Conservation (phyloP, 176 grass and related monocot genomes). For the Themeda triandra region DNA sequence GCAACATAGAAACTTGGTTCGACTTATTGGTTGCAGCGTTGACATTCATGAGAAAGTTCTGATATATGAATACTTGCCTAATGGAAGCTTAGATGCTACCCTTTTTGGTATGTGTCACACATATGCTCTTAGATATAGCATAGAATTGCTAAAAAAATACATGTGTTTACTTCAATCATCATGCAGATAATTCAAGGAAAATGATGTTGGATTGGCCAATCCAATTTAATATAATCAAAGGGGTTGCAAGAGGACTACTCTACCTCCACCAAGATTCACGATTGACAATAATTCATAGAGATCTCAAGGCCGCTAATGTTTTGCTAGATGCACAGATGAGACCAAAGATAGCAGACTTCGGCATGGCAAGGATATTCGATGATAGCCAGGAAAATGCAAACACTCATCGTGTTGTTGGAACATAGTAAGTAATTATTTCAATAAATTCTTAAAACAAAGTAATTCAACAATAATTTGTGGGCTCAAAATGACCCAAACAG, state of each 20-base stretch:
- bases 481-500: too few species aligned
- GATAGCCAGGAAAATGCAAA: conserved; percentile 24
- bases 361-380: conserved; percentile 45
- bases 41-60: too few species aligned
- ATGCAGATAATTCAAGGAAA: conserved; percentile 19
- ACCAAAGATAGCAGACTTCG: conserved; percentile 53
- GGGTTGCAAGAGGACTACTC: conserved; percentile 42
- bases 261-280: conserved; percentile 51
- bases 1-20: too few species aligned
- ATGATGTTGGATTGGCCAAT: conserved; percentile 26
- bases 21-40: too few species aligned
- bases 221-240: conserved; percentile 37
- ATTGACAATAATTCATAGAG: conserved; percentile 33
- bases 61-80: too few species aligned
- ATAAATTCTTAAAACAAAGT: background rate
- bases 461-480: background rate
- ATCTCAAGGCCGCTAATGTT: conserved; percentile 37
- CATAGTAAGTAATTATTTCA: conserved; percentile 23
- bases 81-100: too few species aligned
- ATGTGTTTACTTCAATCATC: background rate
- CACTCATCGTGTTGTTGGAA: conserved; percentile 41
- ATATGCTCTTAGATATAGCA: too few species aligned
- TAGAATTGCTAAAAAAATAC: too few species aligned
- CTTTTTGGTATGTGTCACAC: too few species aligned
- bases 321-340: conserved; percentile 39